A percentile compares a stretch with the other conserved stretches of the same genome.
These are phyloP conservation scores for Plantago lanceolata DNA, from an alignment of 305 asterid species.

Conservation along the genomic window DNA sequence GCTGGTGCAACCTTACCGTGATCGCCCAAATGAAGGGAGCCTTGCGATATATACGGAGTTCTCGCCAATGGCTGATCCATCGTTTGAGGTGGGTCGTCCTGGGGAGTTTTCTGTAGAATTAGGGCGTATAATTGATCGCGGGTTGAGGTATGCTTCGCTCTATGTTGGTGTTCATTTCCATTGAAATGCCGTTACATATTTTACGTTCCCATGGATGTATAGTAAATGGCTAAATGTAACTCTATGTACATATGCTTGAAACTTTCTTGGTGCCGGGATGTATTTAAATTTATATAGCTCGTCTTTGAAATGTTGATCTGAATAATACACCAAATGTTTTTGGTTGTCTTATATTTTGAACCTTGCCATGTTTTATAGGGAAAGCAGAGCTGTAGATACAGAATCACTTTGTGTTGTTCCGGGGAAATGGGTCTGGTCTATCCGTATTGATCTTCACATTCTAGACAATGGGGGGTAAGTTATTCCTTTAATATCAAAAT, in stretches of 20 bases:
- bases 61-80: slow-evolving; percentile 98
- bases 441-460: slow-evolving; percentile 84
- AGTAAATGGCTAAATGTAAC: background rate
- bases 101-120: slow-evolving; percentile 84
- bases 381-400: slow-evolving; percentile 91
- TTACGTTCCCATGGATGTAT: background rate
- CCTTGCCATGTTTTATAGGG: slow-evolving; percentile 44
- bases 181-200: background rate
- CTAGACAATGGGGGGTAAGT: slow-evolving; percentile 90
- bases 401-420: slow-evolving; percentile 91
- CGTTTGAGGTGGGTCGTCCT: slow-evolving; percentile 88
- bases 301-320: background rate
- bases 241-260: background rate
- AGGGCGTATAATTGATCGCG: slow-evolving; percentile 92
- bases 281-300: background rate
- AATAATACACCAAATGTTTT: background rate
- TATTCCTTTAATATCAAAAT: slow-evolving; percentile 14
- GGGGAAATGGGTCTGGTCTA: slow-evolving; percentile 91
- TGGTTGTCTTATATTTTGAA: slow-evolving; percentile 20
- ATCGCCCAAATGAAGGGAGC: slow-evolving; percentile 80
- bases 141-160: slow-evolving; percentile 59
- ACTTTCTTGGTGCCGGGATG: background rate
- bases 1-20: slow-evolving; percentile 82
- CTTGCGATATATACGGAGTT: slow-evolving; percentile 80
- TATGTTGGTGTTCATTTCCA: background rate